Conservation (phyloP, 2,329 filamentous ascomycete species). For the Xylariaceae sp. region DNA sequence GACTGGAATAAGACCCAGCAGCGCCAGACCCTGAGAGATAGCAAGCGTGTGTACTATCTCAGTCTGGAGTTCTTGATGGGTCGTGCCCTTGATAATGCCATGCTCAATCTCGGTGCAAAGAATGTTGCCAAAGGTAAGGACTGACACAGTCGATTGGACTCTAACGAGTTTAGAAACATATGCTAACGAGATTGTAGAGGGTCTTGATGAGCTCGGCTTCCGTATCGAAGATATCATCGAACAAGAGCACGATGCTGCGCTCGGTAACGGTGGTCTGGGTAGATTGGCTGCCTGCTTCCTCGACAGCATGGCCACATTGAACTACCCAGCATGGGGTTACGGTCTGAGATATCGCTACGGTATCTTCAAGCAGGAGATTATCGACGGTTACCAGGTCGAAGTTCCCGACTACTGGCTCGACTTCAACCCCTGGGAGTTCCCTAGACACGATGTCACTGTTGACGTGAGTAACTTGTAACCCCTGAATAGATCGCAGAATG, state of each 20-base stretch:
- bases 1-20: conserved; percentile 99
- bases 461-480: conserved; percentile 51
- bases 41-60: conserved; percentile 94
- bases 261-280: conserved; percentile 93
- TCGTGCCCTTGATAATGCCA: conserved; percentile 91
- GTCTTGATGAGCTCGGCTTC: conserved; percentile 85
- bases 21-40: conserved; percentile 82
- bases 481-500: not conserved
- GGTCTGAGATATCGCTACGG: conserved; percentile 91
- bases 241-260: conserved; percentile 92
- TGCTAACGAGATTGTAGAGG: conserved; percentile 49
- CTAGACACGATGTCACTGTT: conserved; percentile 88
- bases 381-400: conserved; percentile 96
- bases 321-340: conserved; percentile 97
- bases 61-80: conserved; percentile 98
- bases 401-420: conserved; percentile 99
- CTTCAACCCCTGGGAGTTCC: conserved; percentile 99
- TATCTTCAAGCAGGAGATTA: conserved; percentile 99
- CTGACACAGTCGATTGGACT: conserved; percentile 26
- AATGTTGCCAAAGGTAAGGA: conserved; percentile 71
- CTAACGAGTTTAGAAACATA: not conserved
- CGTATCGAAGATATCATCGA: conserved; percentile 91
- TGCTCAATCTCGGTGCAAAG: conserved; percentile 92
- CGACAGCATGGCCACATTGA: conserved; percentile 89
- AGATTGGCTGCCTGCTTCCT: conserved; percentile 95